A percentile compares a stretch with the other conserved stretches of the same genome.
Evolutionary conservation across 768 basidiomycete genomes (phyloP).

Genomic region (Leccinum variicolor): DNA sequence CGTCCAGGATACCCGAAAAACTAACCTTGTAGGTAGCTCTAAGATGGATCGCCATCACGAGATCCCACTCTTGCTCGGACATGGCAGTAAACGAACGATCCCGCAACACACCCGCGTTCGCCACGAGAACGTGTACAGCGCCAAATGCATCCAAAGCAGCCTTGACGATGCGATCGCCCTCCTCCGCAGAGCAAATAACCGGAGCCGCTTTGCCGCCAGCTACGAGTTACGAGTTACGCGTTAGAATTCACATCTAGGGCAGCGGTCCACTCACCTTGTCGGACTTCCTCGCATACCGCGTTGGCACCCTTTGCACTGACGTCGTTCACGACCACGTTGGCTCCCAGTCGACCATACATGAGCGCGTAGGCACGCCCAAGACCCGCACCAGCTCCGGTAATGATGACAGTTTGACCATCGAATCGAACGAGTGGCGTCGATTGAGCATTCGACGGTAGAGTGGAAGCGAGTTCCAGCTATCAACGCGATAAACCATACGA

Average conservation of each 20-base stretch:
- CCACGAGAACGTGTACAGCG: slow-evolving; percentile 79
- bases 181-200: slow-evolving; percentile 84
- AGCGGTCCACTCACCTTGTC: slow-evolving; percentile 49
- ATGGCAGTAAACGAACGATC: slow-evolving; percentile 91
- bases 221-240: slow-evolving; percentile 25
- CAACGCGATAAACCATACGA: slow-evolving; percentile 7
- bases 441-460: slow-evolving; percentile 65
- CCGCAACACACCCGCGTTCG: slow-evolving; percentile 91
- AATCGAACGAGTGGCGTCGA: slow-evolving; percentile 70
- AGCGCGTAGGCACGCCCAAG: slow-evolving; percentile 89
- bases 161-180: slow-evolving; percentile 88
- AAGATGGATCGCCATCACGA: slow-evolving; percentile 85
- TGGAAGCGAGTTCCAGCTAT: slow-evolving; percentile 62
- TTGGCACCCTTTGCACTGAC: slow-evolving; percentile 83
- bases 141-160: slow-evolving; percentile 85
- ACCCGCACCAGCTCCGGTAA: slow-evolving; percentile 94
- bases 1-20: slow-evolving; percentile 1
- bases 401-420: slow-evolving; percentile 86
- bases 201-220: slow-evolving; percentile 87
- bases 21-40: slow-evolving; percentile 85
- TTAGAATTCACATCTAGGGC: neutral
- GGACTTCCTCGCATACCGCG: slow-evolving; percentile 83
- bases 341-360: slow-evolving; percentile 91
- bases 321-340: slow-evolving; percentile 96
- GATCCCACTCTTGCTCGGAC: slow-evolving; percentile 92